Evolutionary conservation across 306 rosid species (phyloP).

Genomic region (Potentilla sterilis): DNA sequence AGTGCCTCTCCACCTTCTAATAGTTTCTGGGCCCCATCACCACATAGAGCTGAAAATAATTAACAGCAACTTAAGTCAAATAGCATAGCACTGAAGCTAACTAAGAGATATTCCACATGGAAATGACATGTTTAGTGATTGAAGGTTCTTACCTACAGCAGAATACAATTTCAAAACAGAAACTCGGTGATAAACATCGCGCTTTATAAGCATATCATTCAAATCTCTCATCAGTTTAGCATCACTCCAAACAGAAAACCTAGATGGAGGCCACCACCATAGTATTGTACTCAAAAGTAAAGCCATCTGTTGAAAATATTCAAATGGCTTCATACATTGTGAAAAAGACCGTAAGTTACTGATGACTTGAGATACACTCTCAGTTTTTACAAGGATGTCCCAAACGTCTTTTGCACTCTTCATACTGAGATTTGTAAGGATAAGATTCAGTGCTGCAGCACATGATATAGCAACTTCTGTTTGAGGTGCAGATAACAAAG

Average conservation of each 20-base stretch:
- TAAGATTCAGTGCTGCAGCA: slow-evolving; percentile 57
- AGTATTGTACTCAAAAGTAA: slow-evolving; percentile 73
- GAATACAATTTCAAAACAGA: slow-evolving; percentile 71
- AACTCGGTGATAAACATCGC: slow-evolving; percentile 38
- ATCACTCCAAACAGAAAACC: slow-evolving; percentile 65
- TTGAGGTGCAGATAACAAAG: slow-evolving; percentile 52
- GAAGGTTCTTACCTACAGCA: slow-evolving; percentile 61
- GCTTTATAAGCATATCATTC: slow-evolving; percentile 37
- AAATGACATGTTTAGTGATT: background rate
- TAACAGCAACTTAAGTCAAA: slow-evolving; percentile 20
- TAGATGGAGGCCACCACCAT: slow-evolving; percentile 63
- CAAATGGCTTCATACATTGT: slow-evolving; percentile 36
- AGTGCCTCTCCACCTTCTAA: slow-evolving; percentile 55
- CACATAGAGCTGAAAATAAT: slow-evolving; percentile 67
- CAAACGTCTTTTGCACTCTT: slow-evolving; percentile 55
- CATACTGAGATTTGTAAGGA: slow-evolving; percentile 53
- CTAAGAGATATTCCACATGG: slow-evolving; percentile 6
- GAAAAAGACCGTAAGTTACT: slow-evolving; percentile 36
- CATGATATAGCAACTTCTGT: slow-evolving; percentile 51
- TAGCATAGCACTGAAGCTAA: slow-evolving; percentile 12
- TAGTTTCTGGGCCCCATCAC: slow-evolving; percentile 56
- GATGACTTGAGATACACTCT: slow-evolving; percentile 40
- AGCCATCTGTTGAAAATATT: slow-evolving; percentile 57
- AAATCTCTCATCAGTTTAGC: slow-evolving; percentile 48
- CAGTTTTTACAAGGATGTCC: slow-evolving; percentile 51